Evolutionary conservation across 371 early-diverging fungal species (phyloP), one percentile per base, ranked within the genome.

Genomic region (Nosema muscidifuracis): DNA sequence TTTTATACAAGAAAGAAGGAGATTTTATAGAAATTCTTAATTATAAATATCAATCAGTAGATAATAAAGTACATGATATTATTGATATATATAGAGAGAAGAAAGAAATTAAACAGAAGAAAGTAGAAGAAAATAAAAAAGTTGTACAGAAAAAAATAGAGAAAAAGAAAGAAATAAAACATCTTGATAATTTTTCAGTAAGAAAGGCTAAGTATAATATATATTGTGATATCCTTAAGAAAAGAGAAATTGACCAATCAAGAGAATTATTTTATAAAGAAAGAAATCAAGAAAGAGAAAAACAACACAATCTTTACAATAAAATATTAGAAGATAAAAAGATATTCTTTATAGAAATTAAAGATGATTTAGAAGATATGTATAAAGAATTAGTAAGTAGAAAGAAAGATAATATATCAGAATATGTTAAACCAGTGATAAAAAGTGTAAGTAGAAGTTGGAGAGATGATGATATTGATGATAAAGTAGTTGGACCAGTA

Each of bases 51-150:
- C 43, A 44, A 36, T 55, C 63, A 9, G 43, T 70, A 36, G 34
- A 28, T 12, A 55, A 15, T 30, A 74, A 58, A 55, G 34, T 78
- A n/a, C 65, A 58, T 50, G 63, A 74, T 28, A 67, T 74, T 24
- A 42, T 62, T 7, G 60, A 74, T 0, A 30, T 33, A 33, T 78
- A 78, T 53, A 34, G 18, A 20, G n/a, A n/a, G 43, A 43, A 36
- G 50, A 61, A 40, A 28, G 18, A 20, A 47, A 26, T 24, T n/a
- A 36, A 58, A n/a, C 1, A 42, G 18, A 62, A 30, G 43, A 24
- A 42, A 31, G 2, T 30, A 12, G 20, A 22, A 58, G 18, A 18
- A 18, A 15, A 10, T 4, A 34, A n/a, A 24, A 34, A 33, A 26
- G 1, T 24, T 2, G 30, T 26, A 58, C 34, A 18, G 38, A 58